A percentile compares a stretch with the other conserved stretches of the same genome.
Evolutionary conservation across 176 grass and related monocot genomes (phyloP).

Genomic region (Eragrostis nindensis): DNA sequence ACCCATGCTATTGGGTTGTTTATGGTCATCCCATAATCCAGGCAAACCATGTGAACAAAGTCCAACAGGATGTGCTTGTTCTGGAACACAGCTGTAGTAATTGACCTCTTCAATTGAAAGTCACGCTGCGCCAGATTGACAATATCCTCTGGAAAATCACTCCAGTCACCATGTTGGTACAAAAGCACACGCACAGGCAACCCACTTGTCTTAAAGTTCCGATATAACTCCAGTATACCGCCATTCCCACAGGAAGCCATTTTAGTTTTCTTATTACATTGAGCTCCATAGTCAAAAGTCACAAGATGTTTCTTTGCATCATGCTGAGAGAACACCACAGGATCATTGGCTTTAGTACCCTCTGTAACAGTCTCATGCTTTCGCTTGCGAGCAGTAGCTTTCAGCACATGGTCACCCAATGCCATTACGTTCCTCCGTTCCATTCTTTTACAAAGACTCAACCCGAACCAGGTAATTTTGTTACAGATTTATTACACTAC

Average conservation of each 20-base stretch:
- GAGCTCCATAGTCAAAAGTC: slow-evolving; percentile 1
- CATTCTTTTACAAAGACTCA: slow-evolving; percentile 56
- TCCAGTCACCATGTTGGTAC: slow-evolving; percentile 75
- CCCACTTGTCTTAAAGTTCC: slow-evolving; percentile 73
- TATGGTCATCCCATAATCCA: slow-evolving; percentile 57
- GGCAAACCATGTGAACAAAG: slow-evolving; percentile 71
- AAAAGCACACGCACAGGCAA: slow-evolving; percentile 66
- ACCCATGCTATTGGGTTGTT: slow-evolving; percentile 79
- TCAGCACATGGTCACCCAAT: slow-evolving; percentile 48
- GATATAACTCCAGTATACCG: slow-evolving; percentile 61
- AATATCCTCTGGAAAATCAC: slow-evolving; percentile 68
- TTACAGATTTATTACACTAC: slow-evolving; percentile 48
- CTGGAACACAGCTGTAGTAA: slow-evolving; percentile 57
- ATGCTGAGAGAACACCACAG: neutral
- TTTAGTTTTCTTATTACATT: slow-evolving; percentile 50
- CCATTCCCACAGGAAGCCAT: slow-evolving; percentile 29
- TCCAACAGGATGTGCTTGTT: slow-evolving; percentile 63
- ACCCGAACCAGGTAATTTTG: slow-evolving; percentile 38
- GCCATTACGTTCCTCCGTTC: slow-evolving; percentile 52
- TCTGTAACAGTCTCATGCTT: slow-evolving; percentile 40
- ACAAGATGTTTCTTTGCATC: slow-evolving; percentile 25
- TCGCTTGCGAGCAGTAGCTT: slow-evolving; percentile 45
- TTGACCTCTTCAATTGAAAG: slow-evolving; percentile 68
- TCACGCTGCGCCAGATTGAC: slow-evolving; percentile 53
- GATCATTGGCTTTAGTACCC: slow-evolving; percentile 29